Evolutionary conservation across 164 flowering plant species (phyloP), one percentile per base, ranked within the genome.

Genomic region (Platanus orientalis): DNA sequence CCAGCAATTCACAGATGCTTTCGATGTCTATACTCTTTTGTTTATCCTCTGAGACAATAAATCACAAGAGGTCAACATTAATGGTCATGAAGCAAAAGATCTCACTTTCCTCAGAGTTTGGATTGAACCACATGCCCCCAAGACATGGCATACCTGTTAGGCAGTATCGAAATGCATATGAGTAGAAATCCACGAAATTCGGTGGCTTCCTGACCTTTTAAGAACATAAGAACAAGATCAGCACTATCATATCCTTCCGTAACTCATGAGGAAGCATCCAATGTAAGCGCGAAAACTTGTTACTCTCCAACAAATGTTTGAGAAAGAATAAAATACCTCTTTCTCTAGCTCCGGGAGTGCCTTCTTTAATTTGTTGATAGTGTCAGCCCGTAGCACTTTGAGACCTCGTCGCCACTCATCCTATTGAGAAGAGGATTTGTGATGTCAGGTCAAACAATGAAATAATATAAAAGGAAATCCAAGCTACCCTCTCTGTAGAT

Each of bases 401-500:
- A 92, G 81, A 58, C 92, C 96, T 74, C 77, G 79, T 63, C 92
- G 75, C 97, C 97, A 92, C 72, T 92, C 97, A 30, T 92, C 90
- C 94, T 89, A 54, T 71, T 47, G 62, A 66, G 11, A 44, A 36
- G 24, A 39, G 19, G 10, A 70, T 60, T 34, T 10, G 14, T 53
- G 6, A 39, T 20, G 40, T 23, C 1, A 45, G 4, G 20, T 45
- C 49, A 45, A 45, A 45, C 49, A 45, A 16, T 45, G 49, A 45
- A 11, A 53, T 16, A 60, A 21, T 29, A 40, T 4, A 30, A 23
- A 11, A 45, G 30, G 3, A 19, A 4, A n/a, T 40, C 19, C n/a
- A n/a, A 7, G 42, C 12, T 17, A 24, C 54, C 53, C 2, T 28
- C 54, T 2, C 23, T 11, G 34, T n/a, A 42, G 50, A 60, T 16